phyloP scores from a whole-genome alignment of 768 basidiomycete genomes.

The Hygrocybe coccinea region DNA sequence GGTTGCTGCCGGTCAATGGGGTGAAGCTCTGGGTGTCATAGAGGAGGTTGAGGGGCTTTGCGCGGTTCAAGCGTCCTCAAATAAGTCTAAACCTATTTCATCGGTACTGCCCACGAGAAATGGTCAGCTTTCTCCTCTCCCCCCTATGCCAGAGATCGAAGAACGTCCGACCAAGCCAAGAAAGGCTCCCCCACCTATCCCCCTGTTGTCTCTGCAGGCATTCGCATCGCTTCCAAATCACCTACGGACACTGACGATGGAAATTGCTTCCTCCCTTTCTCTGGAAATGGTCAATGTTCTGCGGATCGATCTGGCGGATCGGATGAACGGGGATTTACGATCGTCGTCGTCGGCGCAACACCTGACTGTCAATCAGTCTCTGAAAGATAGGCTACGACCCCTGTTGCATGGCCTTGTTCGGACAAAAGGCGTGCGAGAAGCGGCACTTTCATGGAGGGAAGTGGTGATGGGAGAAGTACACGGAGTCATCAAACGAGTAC shows the following conservation, averaged over 20 bases:
- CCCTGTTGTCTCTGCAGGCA: conserved; percentile 64
- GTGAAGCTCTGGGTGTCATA: conserved; percentile 72
- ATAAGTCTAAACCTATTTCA: neutral
- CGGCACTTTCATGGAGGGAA: conserved; percentile 64
- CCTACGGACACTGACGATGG: conserved; percentile 62
- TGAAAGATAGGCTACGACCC: conserved; percentile 65
- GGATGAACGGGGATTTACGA: conserved; percentile 32
- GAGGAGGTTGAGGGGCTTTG: conserved; percentile 63
- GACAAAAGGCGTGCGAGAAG: conserved; percentile 67
- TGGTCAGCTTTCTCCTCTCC: conserved; percentile 11
- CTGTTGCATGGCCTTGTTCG: conserved; percentile 72
- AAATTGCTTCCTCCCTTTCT: conserved; percentile 74
- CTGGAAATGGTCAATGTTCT: conserved; percentile 72
- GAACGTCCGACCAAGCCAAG: conserved; percentile 14
- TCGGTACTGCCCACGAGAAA: conserved; percentile 1
- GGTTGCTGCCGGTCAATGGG: conserved; percentile 85
- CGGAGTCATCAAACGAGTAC: conserved; percentile 54
- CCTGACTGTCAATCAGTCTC: conserved; percentile 35
- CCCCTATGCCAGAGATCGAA: conserved; percentile 12
- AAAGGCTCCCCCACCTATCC: conserved; percentile 35
- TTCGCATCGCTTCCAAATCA: conserved; percentile 73
- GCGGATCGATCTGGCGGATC: conserved; percentile 57
- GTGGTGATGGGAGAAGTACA: conserved; percentile 59
- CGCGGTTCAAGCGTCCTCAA: conserved; percentile 25
- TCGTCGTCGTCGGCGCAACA: conserved; percentile 9